These are phyloP conservation scores for Uronychia setigera DNA, from an alignment of 73 alveolate species.

Conservation along the genomic window DNA sequence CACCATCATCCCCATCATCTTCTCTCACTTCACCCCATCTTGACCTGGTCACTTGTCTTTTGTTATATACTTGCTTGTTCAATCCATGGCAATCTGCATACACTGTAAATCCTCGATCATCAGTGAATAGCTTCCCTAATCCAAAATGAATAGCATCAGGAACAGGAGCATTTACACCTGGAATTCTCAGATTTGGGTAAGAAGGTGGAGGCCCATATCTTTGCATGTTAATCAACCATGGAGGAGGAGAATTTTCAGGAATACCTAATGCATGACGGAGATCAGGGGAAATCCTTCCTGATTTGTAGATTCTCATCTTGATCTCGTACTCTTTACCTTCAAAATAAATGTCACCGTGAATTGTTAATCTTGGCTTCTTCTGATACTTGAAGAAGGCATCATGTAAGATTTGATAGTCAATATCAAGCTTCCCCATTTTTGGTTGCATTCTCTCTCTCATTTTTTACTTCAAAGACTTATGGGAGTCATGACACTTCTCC, in stretches of 20 bases:
- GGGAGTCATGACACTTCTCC: conserved; percentile 86
- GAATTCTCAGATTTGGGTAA: conserved; percentile 96
- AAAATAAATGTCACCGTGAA: conserved; percentile 97
- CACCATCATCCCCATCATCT: conserved; percentile 57
- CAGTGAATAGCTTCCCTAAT: conserved; percentile 50
- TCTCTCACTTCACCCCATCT: conserved; percentile 63
- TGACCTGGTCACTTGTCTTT: conserved; percentile 47
- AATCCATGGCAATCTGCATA: conserved; percentile 71
- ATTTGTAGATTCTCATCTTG: conserved; percentile 92
- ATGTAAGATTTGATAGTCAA: conserved; percentile 97
- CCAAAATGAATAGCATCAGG: conserved; percentile 79
- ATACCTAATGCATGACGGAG: conserved; percentile 97
- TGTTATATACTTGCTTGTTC: conserved; percentile 47
- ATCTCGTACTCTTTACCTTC: conserved; percentile 98
- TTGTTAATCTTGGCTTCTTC: conserved; percentile 92
- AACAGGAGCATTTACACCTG: conserved; percentile 92
- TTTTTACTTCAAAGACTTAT: conserved; percentile 91
- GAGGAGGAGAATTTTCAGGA: conserved; percentile 96
- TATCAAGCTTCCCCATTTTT: conserved; percentile 97
- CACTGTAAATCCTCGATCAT: conserved; percentile 67
- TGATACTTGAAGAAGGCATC: conserved; percentile 99
- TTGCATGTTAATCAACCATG: conserved; percentile 98
- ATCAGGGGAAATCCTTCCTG: conserved; percentile 95
- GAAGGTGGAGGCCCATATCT: conserved; percentile 99
- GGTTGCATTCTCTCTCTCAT: conserved; percentile 99